These are phyloP conservation scores for Pichia kudriavzevii DNA, from an alignment of 1,139 yeast genomes.

Conservation along the genomic window DNA sequence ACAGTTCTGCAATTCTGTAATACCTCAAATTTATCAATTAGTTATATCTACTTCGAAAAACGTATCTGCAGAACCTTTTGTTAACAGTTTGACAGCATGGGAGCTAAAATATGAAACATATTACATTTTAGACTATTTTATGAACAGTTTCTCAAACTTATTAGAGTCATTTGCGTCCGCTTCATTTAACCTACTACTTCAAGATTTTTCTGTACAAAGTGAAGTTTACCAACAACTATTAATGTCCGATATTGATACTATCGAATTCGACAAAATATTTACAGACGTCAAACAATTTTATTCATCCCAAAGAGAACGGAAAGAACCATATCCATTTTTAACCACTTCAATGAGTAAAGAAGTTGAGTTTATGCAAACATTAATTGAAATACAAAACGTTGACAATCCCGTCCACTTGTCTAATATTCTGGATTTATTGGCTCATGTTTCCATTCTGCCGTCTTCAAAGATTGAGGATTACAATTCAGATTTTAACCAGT, in stretches of 20 bases:
- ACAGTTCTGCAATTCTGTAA: constrained; percentile 17
- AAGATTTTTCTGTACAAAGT: constrained; percentile 17
- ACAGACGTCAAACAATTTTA: constrained; percentile 19
- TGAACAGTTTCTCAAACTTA: constrained; percentile 18
- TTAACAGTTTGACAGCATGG: constrained; percentile 15
- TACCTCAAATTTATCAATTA: constrained; percentile 20
- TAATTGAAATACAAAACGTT: constrained; percentile 17
- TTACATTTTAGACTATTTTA: constrained; percentile 17
- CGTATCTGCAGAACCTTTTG: constrained; percentile 4
- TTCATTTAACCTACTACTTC: constrained; percentile 12
- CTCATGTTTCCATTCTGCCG: constrained; percentile 18
- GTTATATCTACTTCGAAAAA: constrained; percentile 9
- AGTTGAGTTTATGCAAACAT: constrained; percentile 18
- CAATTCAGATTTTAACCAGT: constrained; percentile 53
- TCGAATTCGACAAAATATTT: constrained; percentile 12
- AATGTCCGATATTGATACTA: neutral
- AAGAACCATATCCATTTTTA: constrained; percentile 20
- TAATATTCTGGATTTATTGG: constrained; percentile 21
- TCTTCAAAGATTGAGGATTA: constrained; percentile 30
- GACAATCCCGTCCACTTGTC: constrained; percentile 14
- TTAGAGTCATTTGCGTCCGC: constrained; percentile 11
- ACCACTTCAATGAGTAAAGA: constrained; percentile 17
- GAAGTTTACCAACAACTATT: constrained; percentile 17
- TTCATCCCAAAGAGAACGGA: constrained; percentile 19
- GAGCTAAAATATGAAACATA: constrained; percentile 23